Percentiles rank a stretch among this genome's conserved stretches.
Evolutionary conservation across 345 rosid species (phyloP).

Genomic region (Eucalyptus regnans): DNA sequence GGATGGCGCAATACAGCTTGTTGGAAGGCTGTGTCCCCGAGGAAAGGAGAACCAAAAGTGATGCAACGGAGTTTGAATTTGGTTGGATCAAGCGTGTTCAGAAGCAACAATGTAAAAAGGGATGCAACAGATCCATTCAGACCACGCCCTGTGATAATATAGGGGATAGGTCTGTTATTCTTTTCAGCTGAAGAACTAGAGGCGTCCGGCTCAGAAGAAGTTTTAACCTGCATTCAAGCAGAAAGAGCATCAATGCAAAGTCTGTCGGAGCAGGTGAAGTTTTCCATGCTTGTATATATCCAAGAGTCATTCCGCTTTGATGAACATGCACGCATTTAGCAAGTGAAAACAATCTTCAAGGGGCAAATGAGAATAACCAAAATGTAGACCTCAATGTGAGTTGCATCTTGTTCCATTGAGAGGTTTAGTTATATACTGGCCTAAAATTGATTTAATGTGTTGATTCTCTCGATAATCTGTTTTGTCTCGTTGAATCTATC

Average conservation of each 20-base stretch:
- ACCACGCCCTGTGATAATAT: no score
- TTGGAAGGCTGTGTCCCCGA: no score
- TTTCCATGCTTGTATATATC: background rate
- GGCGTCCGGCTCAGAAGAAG: no score
- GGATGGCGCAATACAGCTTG: no score
- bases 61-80: no score
- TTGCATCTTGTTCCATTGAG: background rate
- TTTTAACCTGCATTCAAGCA: background rate
- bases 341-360: background rate
- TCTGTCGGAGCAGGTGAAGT: background rate
- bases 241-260: background rate
- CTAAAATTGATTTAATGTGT: background rate
- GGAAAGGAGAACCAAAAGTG: no score
- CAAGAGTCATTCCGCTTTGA: background rate
- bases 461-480: background rate
- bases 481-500: background rate
- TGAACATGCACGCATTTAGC: background rate
- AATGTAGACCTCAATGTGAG: background rate
- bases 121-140: no score
- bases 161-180: no score
- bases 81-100: no score
- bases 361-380: background rate
- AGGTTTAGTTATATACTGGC: background rate
- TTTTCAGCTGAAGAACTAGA: no score
- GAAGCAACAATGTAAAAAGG: no score